Evolutionary conservation across 768 basidiomycete species (phyloP).

Genomic region (Rickenella mellea): DNA sequence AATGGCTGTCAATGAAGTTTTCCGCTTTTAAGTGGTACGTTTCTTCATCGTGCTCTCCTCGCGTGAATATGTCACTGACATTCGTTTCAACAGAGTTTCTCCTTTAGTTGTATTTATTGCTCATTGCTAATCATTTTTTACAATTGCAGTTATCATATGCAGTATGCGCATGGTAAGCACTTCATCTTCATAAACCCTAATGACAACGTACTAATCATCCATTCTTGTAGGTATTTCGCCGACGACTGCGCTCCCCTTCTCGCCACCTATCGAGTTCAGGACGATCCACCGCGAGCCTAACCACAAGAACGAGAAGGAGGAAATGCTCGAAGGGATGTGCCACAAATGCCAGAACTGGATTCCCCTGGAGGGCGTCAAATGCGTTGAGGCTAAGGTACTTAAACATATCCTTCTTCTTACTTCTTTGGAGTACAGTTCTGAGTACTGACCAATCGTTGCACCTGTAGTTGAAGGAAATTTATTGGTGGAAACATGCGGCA

Average conservation of each 20-base stretch:
- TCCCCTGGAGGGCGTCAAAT: constrained; percentile 62
- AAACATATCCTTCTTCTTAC: neutral
- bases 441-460: neutral
- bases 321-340: constrained; percentile 64
- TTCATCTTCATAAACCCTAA: neutral
- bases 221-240: constrained; percentile 55
- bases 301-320: constrained; percentile 49
- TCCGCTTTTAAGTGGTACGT: constrained; percentile 75
- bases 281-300: constrained; percentile 31
- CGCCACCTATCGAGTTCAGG: constrained; percentile 63
- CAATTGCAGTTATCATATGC: constrained; percentile 66
- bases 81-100: neutral
- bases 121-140: neutral
- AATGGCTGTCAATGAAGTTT: constrained; percentile 75
- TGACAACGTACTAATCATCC: constrained; percentile 1
- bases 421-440: neutral
- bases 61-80: constrained; percentile 4
- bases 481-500: constrained; percentile 85
- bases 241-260: constrained; percentile 59
- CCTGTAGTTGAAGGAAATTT: constrained; percentile 57
- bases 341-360: constrained; percentile 74
- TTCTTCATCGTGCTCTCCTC: neutral
- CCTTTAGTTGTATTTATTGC: neutral
- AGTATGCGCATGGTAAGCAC: constrained; percentile 61
- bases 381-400: constrained; percentile 59